These are phyloP conservation scores for Fraxinus sp. DNA, from an alignment of 305 asterid genomes.

Conservation along the genomic window DNA sequence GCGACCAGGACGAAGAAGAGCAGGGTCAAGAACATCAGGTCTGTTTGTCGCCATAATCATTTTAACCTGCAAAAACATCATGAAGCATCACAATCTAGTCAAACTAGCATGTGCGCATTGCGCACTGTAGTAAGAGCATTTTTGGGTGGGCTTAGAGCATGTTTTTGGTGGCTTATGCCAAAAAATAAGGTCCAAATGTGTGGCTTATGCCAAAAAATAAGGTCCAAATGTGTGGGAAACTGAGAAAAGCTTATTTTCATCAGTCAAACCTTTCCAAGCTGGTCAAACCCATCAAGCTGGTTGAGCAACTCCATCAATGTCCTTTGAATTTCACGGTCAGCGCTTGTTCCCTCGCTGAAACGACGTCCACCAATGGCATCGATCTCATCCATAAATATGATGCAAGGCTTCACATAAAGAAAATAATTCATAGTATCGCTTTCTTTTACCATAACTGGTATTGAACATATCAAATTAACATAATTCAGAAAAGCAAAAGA, in stretches of 20 bases:
- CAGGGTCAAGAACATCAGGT: constrained; percentile 93
- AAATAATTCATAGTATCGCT: not conserved
- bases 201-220: not conserved
- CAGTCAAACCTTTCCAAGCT: constrained; percentile 72
- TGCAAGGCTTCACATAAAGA: constrained; percentile 66
- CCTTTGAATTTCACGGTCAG: constrained; percentile 91
- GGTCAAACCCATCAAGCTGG: constrained; percentile 91
- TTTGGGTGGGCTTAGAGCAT: not conserved
- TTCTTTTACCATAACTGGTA: constrained; percentile 6
- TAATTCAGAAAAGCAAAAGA: not conserved
- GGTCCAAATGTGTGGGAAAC: not conserved
- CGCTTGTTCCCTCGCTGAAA: constrained; percentile 93
- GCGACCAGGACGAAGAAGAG: constrained; percentile 94
- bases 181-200: not conserved
- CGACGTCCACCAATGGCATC: constrained; percentile 92
- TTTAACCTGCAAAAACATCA: constrained; percentile 57
- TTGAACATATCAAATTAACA: constrained; percentile 5
- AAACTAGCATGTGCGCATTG: not conserved
- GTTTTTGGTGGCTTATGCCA: not conserved
- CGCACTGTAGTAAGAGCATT: not conserved
- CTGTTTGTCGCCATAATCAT: constrained; percentile 94
- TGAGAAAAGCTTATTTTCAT: constrained; percentile 5
- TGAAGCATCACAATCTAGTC: constrained; percentile 18
- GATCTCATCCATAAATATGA: constrained; percentile 79
- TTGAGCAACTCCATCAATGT: constrained; percentile 89